Evolutionary conservation across 495 filamentous ascomycete genomes (phyloP).

Genomic region (Thozetella sp.): DNA sequence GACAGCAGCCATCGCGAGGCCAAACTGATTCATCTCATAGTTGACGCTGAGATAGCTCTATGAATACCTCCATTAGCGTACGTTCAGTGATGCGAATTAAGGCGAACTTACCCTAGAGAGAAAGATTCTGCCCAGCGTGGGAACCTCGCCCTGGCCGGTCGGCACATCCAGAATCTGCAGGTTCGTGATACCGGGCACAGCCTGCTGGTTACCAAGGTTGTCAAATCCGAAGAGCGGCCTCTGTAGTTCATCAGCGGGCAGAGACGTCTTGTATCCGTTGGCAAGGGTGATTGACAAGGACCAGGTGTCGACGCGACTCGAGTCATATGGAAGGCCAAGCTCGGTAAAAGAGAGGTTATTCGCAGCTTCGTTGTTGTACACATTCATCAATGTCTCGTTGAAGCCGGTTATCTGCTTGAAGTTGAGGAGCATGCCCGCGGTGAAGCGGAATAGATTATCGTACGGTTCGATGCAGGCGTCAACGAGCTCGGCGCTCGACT

Average conservation of each 20-base stretch:
- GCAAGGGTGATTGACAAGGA: slow-evolving; percentile 5
- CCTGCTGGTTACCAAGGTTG: not conserved
- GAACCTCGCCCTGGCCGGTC: slow-evolving; percentile 5
- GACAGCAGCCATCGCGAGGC: slow-evolving; percentile 1
- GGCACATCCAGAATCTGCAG: slow-evolving; percentile 9
- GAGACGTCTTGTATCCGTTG: slow-evolving; percentile 9
- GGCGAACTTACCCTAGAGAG: slow-evolving; percentile 8
- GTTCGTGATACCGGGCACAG: slow-evolving; percentile 7
- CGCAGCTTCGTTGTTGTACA: slow-evolving; percentile 2
- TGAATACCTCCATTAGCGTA: not conserved
- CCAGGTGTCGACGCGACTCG: slow-evolving; percentile 4
- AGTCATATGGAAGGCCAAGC: slow-evolving; percentile 7
- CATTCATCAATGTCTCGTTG: slow-evolving; percentile 5
- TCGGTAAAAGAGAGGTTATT: slow-evolving; percentile 10
- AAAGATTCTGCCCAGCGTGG: slow-evolving; percentile 12
- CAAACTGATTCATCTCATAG: slow-evolving; percentile 4
- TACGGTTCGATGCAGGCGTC: slow-evolving; percentile 18
- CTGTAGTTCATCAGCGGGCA: slow-evolving; percentile 9
- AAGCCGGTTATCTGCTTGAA: slow-evolving; percentile 13
- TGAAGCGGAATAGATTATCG: slow-evolving; percentile 19
- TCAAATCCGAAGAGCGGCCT: slow-evolving; percentile 7
- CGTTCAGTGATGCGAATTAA: not conserved
- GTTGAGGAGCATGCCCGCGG: slow-evolving; percentile 13
- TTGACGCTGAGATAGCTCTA: slow-evolving; percentile 7
- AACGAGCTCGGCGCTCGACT: slow-evolving; percentile 8